phyloP scores from a whole-genome alignment of 1,284 basidiomycete species.

The Cryptococcus sp. region DNA sequence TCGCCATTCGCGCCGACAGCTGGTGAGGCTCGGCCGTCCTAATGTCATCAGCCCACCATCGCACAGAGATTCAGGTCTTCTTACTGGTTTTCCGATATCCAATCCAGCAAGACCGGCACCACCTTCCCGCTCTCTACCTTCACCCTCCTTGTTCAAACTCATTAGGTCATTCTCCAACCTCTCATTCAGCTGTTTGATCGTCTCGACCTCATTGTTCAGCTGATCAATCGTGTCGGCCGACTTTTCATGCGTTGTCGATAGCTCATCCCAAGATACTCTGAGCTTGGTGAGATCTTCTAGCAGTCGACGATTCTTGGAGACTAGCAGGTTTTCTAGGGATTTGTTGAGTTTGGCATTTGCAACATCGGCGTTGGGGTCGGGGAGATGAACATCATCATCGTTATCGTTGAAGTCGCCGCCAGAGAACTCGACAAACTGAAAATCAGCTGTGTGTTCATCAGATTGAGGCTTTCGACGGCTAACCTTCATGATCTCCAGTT shows the following conservation, averaged over 20 bases:
- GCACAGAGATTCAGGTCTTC: conserved; percentile 11
- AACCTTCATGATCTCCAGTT: conserved; percentile 95
- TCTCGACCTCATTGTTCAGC: conserved; percentile 65
- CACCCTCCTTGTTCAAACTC: conserved; percentile 57
- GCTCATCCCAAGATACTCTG: conserved; percentile 73
- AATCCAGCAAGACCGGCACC: conserved; percentile 60
- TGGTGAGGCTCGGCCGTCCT: conserved; percentile 31
- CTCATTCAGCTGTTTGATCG: conserved; percentile 75
- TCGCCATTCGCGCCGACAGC: conserved; percentile 52
- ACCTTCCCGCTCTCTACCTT: conserved; percentile 17
- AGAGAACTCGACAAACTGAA: conserved; percentile 86
- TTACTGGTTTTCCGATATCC: conserved; percentile 56
- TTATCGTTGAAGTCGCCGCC: conserved; percentile 68
- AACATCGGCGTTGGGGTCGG: conserved; percentile 80
- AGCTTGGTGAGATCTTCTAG: conserved; percentile 89
- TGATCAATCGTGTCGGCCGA: conserved; percentile 59
- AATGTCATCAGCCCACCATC: not conserved
- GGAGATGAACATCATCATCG: conserved; percentile 62
- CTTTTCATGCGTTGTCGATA: conserved; percentile 63
- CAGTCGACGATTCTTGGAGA: conserved; percentile 90
- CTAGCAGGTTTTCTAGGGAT: conserved; percentile 83
- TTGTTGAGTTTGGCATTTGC: conserved; percentile 67
- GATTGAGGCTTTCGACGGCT: conserved; percentile 12
- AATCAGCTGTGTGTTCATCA: conserved; percentile 1
- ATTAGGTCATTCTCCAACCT: conserved; percentile 86